Base-by-base conservation (phyloP, 306 rosid genomes). In the Quillaja saponaria region DNA sequence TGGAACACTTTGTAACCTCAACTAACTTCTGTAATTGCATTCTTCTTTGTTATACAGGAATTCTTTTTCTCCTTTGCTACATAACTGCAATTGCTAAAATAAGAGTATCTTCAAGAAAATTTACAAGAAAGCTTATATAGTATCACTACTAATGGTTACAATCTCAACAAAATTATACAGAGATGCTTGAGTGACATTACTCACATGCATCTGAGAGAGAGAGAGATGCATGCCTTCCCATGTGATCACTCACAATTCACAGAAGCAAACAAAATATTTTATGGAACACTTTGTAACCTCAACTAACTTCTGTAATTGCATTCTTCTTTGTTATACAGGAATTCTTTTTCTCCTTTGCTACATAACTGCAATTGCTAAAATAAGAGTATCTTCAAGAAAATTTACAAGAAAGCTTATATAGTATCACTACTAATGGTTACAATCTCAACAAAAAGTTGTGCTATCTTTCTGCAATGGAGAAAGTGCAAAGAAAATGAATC, bases 181-280 rank as follows among this genome's bases (percentile, higher is more conserved):
- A n/a, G n/a, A n/a, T n/a, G n/a, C n/a, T n/a, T n/a, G n/a, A n/a
- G n/a, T n/a, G n/a, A n/a, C n/a, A n/a, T n/a, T 31, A 34, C 63
- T 76, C 95, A 84, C 84, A 82, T 71, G 87, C 71, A 48, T 56
- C 35, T 42, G 31, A 70, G 65, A 13, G 40, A 70, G 65, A 13
- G 40, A 46, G 20, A n/a, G 10, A 63, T 34, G 57, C 58, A 71
- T 42, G 77, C 69, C 69, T 70, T 61, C 51, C 76, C 92, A 75
- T 72, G 89, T 82, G 82, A 60, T 45, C 61, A 62, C 68, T 55
- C 72, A 37, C 67, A 18, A 33, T 45, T n/a, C 58, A 37, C 57
- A 18, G 6, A 57, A 19, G 48, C 40, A 42, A 48, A 21, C 52
- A 53, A 9, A 44, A 28, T 28, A 39, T 56, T 18, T 68, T 45